phyloP scores from a whole-genome alignment of 2,329 filamentous ascomycete genomes.

The Pseudogymnoascus sp. region DNA sequence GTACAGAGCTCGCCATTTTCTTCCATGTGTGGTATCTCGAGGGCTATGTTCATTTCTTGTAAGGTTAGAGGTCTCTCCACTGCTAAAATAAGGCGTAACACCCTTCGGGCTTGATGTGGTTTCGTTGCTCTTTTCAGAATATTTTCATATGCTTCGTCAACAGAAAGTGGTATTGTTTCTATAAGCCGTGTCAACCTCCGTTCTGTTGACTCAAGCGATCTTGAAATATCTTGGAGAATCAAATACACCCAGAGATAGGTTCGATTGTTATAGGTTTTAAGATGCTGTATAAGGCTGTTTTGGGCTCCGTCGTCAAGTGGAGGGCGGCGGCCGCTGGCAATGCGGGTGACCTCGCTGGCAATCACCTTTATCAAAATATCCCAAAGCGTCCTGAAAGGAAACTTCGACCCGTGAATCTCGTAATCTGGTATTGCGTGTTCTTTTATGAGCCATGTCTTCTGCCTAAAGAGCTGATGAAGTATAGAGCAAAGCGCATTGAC shows the following conservation, averaged over 20 bases:
- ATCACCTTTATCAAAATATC: conserved; percentile 16
- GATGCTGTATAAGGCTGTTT: not conserved
- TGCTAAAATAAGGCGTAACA: conserved; percentile 12
- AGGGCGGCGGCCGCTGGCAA: not conserved
- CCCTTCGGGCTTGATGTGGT: not conserved
- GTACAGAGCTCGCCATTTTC: not conserved
- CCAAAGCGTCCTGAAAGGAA: conserved; percentile 19
- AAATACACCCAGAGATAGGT: conserved; percentile 18
- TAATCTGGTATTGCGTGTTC: not conserved
- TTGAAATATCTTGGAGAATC: conserved; percentile 7
- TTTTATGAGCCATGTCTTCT: conserved; percentile 15
- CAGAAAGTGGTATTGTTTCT: conserved; percentile 7
- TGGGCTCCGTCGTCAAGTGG: not conserved
- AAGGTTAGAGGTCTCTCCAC: conserved; percentile 13
- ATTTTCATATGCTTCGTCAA: conserved; percentile 12
- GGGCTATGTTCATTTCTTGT: conserved; percentile 13
- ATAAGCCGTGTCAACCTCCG: conserved; percentile 2
- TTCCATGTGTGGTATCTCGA: conserved; percentile 13
- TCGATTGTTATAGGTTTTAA: conserved; percentile 11
- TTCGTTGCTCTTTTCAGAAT: conserved; percentile 12
- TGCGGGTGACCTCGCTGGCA: conserved; percentile 1
- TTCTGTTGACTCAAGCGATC: not conserved
- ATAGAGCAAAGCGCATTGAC: conserved; percentile 22
- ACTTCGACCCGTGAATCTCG: conserved; percentile 10
- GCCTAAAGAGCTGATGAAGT: conserved; percentile 26